A percentile compares a stretch with the other conserved stretches of the same genome.
These are phyloP conservation scores for Asterophora parasitica DNA, from an alignment of 768 basidiomycete species.

Conservation along the genomic window DNA sequence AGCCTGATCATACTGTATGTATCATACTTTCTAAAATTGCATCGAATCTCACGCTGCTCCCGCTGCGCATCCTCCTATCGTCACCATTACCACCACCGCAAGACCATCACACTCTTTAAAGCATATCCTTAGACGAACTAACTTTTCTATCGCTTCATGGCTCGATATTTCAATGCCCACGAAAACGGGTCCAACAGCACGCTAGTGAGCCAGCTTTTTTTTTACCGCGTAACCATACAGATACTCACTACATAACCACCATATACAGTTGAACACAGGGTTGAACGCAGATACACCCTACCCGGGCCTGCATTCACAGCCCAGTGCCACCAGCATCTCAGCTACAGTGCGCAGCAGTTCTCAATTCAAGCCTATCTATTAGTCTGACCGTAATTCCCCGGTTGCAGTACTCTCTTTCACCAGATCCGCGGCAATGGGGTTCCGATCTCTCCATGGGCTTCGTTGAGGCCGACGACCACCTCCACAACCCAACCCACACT, in stretches of 20 bases:
- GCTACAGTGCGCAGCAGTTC: conserved; percentile 14
- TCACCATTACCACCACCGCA: background rate
- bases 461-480: conserved; percentile 51
- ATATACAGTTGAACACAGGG: conserved; percentile 6
- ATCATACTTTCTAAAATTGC: background rate
- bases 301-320: conserved; percentile 12
- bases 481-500: conserved; percentile 44
- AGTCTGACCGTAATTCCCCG: background rate
- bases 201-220: conserved; percentile 9
- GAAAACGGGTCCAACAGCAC: conserved; percentile 13
- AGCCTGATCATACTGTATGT: conserved; percentile 8
- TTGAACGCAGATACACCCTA: conserved; percentile 20
- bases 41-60: conserved; percentile 1
- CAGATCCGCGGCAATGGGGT: conserved; percentile 54
- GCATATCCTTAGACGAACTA: conserved; percentile 1
- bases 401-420: conserved; percentile 44
- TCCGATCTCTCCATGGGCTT: conserved; percentile 36
- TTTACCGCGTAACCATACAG: background rate
- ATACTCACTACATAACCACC: background rate
- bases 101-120: conserved; percentile 6
- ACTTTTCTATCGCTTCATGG: conserved; percentile 6
- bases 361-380: background rate
- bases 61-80: conserved; percentile 4
- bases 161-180: conserved; percentile 12
- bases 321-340: conserved; percentile 10